Base-by-base conservation (phyloP, 495 filamentous ascomycete genomes). In the Penicillium macrosclerotiorum region DNA sequence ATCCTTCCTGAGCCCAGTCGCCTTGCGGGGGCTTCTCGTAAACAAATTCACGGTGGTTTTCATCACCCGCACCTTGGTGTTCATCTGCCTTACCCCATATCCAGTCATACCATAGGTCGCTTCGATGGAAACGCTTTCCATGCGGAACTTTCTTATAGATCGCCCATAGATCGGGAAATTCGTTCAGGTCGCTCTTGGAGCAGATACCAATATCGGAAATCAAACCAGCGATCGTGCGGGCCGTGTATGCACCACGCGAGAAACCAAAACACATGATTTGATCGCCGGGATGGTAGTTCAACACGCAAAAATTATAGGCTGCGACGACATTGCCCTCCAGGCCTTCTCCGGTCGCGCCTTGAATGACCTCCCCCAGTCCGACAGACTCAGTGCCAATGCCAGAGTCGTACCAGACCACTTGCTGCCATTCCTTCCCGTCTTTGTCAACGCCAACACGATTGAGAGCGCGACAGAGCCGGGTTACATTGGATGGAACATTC, bases 221-320 rank as follows among this genome's bases (percentile, higher is more conserved):
- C 0, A 84, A 47, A 0, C 77, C 80, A 11, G 77, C 78, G 16
- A 81, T 68, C 11, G 74, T 70, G 13, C 80, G 67, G 3, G 73
- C 80, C 1, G 80, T 82, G 45, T 73, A 84, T 1, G 79, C 78
- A 4, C 80, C 80, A 6, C 80, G 67, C 1, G 78, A 81, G 55
- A 83, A 84, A 2, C 80, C 80, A 41, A 84, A 73, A 40, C 79
- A 74, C 58, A 71, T 78, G 16, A 84, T 77, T 51, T 82, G 67
- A 55, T 84, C 80, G 14, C 74, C 78, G 3, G 59, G 52, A 7
- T 60, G 53, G 44, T 76, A 81, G 49, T 83, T 81, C 18, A 58
- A 26, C 4, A 52, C 47, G 6, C 39, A 51, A 40, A 58, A 61
- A 22, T 61, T 58, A 22, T 61, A 61, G 2, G 54, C 54, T 38